These are phyloP conservation scores for Alternaria triticimaculans DNA, from an alignment of 2,329 filamentous ascomycete species.

Conservation along the genomic window DNA sequence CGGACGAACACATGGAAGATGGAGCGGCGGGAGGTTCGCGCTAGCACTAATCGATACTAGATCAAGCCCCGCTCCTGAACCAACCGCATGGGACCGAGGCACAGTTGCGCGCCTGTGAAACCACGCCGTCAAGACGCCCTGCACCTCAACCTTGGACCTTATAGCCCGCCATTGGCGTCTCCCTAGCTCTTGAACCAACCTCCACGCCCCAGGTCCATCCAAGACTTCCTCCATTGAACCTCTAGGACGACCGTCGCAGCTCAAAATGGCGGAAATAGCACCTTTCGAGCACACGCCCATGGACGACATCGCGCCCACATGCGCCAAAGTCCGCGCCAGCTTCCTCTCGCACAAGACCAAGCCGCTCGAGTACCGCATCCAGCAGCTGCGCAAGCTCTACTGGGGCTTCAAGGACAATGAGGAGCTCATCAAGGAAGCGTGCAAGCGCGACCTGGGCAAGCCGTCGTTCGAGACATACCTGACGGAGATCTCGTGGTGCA, in stretches of 20 bases:
- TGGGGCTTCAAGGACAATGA: slow-evolving; percentile 87
- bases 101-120: slow-evolving; percentile 6
- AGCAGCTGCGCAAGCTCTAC: slow-evolving; percentile 92
- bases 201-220: neutral
- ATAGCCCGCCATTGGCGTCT: slow-evolving; percentile 4
- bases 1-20: neutral
- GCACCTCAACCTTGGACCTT: neutral
- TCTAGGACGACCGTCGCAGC: neutral
- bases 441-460: slow-evolving; percentile 80
- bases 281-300: slow-evolving; percentile 47
- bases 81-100: slow-evolving; percentile 6
- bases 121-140: neutral
- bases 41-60: neutral
- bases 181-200: neutral
- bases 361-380: slow-evolving; percentile 78
- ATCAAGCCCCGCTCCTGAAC: neutral
- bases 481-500: slow-evolving; percentile 77
- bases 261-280: slow-evolving; percentile 17
- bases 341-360: slow-evolving; percentile 84
- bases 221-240: neutral
- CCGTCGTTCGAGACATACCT: slow-evolving; percentile 74
- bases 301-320: slow-evolving; percentile 41
- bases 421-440: slow-evolving; percentile 74
- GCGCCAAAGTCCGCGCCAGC: slow-evolving; percentile 66
- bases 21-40: neutral